Evolutionary conservation across 345 rosid genomes (phyloP).

Genomic region (Ceriops tagal): DNA sequence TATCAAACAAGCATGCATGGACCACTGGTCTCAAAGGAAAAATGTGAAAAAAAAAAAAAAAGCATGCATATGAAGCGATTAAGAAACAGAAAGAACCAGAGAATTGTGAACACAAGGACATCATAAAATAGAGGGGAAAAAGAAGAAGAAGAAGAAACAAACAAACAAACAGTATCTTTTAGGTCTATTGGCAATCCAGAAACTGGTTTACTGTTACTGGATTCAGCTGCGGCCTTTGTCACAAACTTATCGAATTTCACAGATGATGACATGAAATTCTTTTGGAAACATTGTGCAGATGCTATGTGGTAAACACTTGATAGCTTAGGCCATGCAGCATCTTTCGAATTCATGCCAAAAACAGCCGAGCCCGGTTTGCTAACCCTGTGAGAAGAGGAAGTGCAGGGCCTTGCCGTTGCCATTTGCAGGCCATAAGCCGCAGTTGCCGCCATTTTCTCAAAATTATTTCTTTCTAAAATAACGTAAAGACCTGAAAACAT

Average conservation of each 20-base stretch:
- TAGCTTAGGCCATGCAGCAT: slow-evolving; percentile 50
- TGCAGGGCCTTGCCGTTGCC: slow-evolving; percentile 48
- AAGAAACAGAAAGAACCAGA: too few species aligned
- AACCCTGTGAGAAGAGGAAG: slow-evolving; percentile 41
- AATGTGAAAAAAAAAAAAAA: too few species aligned
- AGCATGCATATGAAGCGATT: too few species aligned
- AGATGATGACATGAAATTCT: slow-evolving; percentile 29
- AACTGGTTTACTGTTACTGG: slow-evolving; percentile 44
- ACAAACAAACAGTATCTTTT: slow-evolving; percentile 44
- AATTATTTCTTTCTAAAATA: slow-evolving; percentile 14
- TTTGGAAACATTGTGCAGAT: slow-evolving; percentile 33
- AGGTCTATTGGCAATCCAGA: slow-evolving; percentile 80
- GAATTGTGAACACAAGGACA: too few species aligned
- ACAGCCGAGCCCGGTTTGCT: slow-evolving; percentile 41
- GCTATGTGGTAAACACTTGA: slow-evolving; percentile 47
- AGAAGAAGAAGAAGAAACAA: too few species aligned
- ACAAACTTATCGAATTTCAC: slow-evolving; percentile 36
- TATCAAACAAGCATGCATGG: too few species aligned
- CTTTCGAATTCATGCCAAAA: slow-evolving; percentile 36
- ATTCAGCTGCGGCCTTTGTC: slow-evolving; percentile 61
- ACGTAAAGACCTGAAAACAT: slow-evolving; percentile 20
- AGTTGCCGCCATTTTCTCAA: slow-evolving; percentile 54
- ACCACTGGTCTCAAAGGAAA: too few species aligned
- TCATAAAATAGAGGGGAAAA: too few species aligned
- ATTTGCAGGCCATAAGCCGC: slow-evolving; percentile 60